Conservation (phyloP, 495 filamentous ascomycete genomes). For the Filosporella fistucella region DNA sequence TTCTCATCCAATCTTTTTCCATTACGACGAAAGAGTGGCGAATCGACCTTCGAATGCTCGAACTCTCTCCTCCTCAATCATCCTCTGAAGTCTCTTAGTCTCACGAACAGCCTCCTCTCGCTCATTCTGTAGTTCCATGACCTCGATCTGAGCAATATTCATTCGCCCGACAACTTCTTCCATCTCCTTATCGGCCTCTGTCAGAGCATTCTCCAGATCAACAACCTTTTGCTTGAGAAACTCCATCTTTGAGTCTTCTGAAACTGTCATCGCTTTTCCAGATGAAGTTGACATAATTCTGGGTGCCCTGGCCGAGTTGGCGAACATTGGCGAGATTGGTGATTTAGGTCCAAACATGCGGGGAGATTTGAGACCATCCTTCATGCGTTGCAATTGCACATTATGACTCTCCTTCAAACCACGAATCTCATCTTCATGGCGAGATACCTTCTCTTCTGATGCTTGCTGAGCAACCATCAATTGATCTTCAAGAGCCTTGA, state of each 20-base stretch:
- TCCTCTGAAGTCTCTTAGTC: slow-evolving; percentile 68
- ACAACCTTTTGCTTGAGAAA: slow-evolving; percentile 66
- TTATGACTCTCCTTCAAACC: slow-evolving; percentile 72
- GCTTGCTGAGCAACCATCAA: slow-evolving; percentile 78
- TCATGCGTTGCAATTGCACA: slow-evolving; percentile 69
- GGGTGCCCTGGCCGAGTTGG: slow-evolving; percentile 40
- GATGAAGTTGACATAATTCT: slow-evolving; percentile 41
- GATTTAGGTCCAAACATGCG: slow-evolving; percentile 46
- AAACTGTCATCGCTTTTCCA: slow-evolving; percentile 34
- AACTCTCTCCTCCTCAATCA: slow-evolving; percentile 42
- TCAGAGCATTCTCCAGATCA: slow-evolving; percentile 78
- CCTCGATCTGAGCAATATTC: slow-evolving; percentile 92
- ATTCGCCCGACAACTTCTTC: slow-evolving; percentile 87
- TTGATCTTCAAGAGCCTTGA: slow-evolving; percentile 79
- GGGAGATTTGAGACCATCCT: slow-evolving; percentile 31
- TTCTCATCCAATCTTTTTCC: neutral
- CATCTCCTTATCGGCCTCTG: slow-evolving; percentile 88
- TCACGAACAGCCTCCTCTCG: slow-evolving; percentile 82
- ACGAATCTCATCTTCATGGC: slow-evolving; percentile 82
- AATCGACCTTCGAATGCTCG: slow-evolving; percentile 42
- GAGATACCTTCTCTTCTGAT: slow-evolving; percentile 75
- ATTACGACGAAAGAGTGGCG: slow-evolving; percentile 17
- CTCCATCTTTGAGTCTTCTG: slow-evolving; percentile 54
- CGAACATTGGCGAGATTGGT: slow-evolving; percentile 62
- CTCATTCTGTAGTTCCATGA: slow-evolving; percentile 85